Conservation (phyloP, 2,329 filamentous ascomycete genomes). For the Moelleriella libera region DNA sequence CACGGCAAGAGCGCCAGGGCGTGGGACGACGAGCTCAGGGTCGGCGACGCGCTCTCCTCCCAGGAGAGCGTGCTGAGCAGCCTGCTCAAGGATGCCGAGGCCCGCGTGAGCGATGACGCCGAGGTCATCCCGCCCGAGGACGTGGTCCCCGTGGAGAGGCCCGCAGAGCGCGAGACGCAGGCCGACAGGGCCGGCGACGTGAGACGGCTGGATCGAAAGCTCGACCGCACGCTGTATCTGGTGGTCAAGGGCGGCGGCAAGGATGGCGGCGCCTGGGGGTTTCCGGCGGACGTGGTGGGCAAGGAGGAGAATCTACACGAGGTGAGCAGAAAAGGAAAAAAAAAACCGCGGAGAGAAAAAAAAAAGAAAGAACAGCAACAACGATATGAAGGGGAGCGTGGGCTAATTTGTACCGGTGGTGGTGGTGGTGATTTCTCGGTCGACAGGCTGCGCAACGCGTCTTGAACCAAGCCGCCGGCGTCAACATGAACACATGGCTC, state of each 20-base stretch:
- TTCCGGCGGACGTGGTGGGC: slow-evolving; percentile 59
- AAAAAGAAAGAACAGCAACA: no score
- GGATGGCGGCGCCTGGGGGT: slow-evolving; percentile 57
- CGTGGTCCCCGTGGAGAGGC: slow-evolving; percentile 55
- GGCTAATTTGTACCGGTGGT: background rate
- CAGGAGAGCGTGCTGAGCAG: slow-evolving; percentile 52
- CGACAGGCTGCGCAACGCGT: slow-evolving; percentile 67
- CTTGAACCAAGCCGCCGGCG: slow-evolving; percentile 61
- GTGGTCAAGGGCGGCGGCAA: slow-evolving; percentile 52
- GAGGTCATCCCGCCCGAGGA: slow-evolving; percentile 43
- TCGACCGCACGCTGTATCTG: slow-evolving; percentile 77
- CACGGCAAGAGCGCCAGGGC: slow-evolving; percentile 52
- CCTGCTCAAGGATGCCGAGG: slow-evolving; percentile 63
- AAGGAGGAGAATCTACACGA: slow-evolving; percentile 66
- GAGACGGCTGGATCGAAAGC: slow-evolving; percentile 61
- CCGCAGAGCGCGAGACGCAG: slow-evolving; percentile 56
- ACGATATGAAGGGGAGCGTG: no score
- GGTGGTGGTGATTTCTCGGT: slow-evolving; percentile 6
- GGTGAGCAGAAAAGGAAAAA: slow-evolving; percentile 41
- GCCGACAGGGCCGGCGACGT: slow-evolving; percentile 65
- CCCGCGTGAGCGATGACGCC: slow-evolving; percentile 42
- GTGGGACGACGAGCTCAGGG: slow-evolving; percentile 85
- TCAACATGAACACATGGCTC: slow-evolving; percentile 99
- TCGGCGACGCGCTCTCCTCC: slow-evolving; percentile 55
- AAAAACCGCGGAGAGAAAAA: no score